Evolutionary conservation across 805 yeast genomes (phyloP), one percentile per base, ranked within the genome.

Genomic region (Schizosaccharomyces cryophilus): DNA sequence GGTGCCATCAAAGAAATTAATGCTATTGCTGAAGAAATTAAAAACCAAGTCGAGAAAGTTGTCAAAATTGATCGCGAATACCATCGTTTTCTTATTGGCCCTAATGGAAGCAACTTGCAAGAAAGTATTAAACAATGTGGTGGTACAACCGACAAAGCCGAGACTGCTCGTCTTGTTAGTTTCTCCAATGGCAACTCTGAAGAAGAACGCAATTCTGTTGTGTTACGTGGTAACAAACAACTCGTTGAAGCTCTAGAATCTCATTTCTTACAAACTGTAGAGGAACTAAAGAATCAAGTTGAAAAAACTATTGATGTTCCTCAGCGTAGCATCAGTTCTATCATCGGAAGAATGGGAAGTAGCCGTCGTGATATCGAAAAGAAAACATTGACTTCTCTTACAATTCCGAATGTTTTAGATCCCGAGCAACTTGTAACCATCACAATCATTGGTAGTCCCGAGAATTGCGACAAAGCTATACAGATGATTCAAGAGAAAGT

Each of bases 261-360:
- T 60, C 81, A 79, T 69, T 77, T 90, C 65, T 74, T 80, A 61
- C 75, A 75, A 60, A 74, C 89, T 60, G 83, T 88, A 59, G 75
- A 73, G 21, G 81, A 79, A 42, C 80, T 79, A 64, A 87, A 87
- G 69, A 63, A 64, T 55, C 67, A 65, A 60, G 65, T 70, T 5
- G 64, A 64, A 7, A 65, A 63, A 60, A 47, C 51, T 7, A 62
- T 69, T 24, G 80, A 75, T 17, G 75, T 90, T 66, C 80, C 93
- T 51, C 80, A 81, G 69, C 84, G 81, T 63, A 84, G 83, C 68
- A 90, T 86, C 67, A 79, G 87, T 66, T 76, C 80, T 9, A 68
- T 90, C 60, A 80, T 90, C 70, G 97, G 97, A 48, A 81, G 87
- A 47, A 81, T 81, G 62, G 96, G 97, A 55, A 67, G 80, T 13